Base-by-base conservation (phyloP, 768 basidiomycete genomes). In the Amanita muscaria region DNA sequence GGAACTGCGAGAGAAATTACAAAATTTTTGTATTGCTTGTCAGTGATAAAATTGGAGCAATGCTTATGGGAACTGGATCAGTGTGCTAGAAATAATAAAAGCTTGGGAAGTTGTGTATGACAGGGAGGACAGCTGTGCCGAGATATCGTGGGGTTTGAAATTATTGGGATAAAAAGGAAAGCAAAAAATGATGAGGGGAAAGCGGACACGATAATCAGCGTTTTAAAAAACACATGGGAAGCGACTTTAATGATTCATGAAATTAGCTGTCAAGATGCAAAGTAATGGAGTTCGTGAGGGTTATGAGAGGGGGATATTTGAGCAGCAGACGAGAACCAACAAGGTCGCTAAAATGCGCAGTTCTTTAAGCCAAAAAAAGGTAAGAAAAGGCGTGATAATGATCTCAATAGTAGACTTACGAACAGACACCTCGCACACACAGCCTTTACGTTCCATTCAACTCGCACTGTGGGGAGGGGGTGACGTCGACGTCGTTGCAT, bases 401-500 rank as follows among this genome's bases (percentile, higher is more conserved):
- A 12, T 29, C 27, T 6, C 6, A 29, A 29, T 6, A 29, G 12
- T 29, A 6, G 27, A 12, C 27, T 35, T 21, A 24, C 32, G 42
- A 27, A 32, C 42, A 9, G 23, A 32, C 33, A 8, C 24, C 33
- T 38, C 23, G 25, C 29, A 9, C 34, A 36, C 42, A 18, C 22
- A 27, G 27, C 25, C 27, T 5, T 31, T n/a, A n/a, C n/a, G n/a
- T 6, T 31, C 52, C 49, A 21, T 48, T 56, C 45, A 56, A 38
- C 61, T 57, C 22, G 64, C 61, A 23, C 64, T 50, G 51, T 70
- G 66, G 36, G 66, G 59, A 14, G 63, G 60, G 40, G 79, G 68
- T n/a, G n/a, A n/a, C n/a, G n/a, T n/a, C n/a, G 78, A 70, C 14
- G 78, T 67, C 32, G 77, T 61, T 38, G 73, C 70, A 48, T 64